Base-by-base conservation (phyloP, 2,329 filamentous ascomycete species). In the Sarocladiaceae sp. region DNA sequence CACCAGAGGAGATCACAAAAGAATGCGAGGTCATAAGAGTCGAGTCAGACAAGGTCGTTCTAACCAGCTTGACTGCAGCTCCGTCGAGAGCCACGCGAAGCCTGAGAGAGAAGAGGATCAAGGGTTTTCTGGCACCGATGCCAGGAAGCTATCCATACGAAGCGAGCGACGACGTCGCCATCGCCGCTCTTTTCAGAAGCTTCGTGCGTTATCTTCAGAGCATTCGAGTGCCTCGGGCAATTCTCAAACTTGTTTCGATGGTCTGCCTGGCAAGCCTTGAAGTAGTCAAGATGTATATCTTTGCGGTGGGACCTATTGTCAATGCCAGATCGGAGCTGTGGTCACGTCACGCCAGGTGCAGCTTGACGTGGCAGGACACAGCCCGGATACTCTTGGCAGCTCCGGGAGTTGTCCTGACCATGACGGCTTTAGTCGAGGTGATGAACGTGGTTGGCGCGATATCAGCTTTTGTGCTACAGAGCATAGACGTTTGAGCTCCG, bases 301-400 rank as follows among this genome's bases (percentile, higher is more conserved):
- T 45, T 32, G 47, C 62, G 11, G 58, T 70, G 13, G 52, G 52
- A 40, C 67, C 67, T 2, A 63, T 69, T 11, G 66, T 72, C 46
- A 53, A 67, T 51, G 49, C 51, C 6, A 50, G 56, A 2, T 70
- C 67, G 21, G 53, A 58, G 24, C 55, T 64, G 44, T 64, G 66
- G 61, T 45, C 50, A 44, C 49, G 55, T 29, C 51, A 55, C 20
- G 49, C 48, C 13, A 54, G 45, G 26, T 44, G 54, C 16, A 46
- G 57, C 33, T 44, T 48, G 24, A 57, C 53, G 2, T 48, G 55
- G 47, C 39, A 43, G 34, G 58, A 63, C 39, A 51, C 47, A 26
- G 41, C 53, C 12, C 47, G 54, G 19, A 45, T 61, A 18, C 45
- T 53, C 24, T 45, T 63, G 39, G 53, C 61, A 24, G 31, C 53